Conservation (phyloP, 1,284 basidiomycete genomes). For the Paramarasmius palmivorus region DNA sequence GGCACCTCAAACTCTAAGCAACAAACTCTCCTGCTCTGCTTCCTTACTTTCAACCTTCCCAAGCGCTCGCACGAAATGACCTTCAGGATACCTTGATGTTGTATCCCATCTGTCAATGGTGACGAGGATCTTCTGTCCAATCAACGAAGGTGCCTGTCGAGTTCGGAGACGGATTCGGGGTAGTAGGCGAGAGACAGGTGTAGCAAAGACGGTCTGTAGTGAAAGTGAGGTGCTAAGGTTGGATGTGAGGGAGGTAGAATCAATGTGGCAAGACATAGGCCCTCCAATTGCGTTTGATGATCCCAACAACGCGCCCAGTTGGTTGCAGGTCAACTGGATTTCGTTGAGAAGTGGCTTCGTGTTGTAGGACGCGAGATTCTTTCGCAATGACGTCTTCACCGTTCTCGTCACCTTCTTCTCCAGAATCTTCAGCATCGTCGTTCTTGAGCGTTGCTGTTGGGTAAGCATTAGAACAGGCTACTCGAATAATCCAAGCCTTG, state of each 20-base stretch:
- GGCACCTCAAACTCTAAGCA: constrained; percentile 97
- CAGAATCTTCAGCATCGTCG: constrained; percentile 85
- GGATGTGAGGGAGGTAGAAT: constrained; percentile 84
- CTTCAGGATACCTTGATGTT: constrained; percentile 92
- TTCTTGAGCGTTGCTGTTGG: constrained; percentile 77
- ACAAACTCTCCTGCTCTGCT: constrained; percentile 92
- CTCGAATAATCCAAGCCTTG: constrained; percentile 10
- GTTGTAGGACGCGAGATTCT: constrained; percentile 50
- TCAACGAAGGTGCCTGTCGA: constrained; percentile 85
- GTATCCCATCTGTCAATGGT: constrained; percentile 92
- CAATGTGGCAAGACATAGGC: constrained; percentile 97
- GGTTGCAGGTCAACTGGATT: constrained; percentile 68
- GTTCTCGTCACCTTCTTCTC: constrained; percentile 40
- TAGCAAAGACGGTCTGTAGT: constrained; percentile 92
- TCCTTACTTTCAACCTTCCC: constrained; percentile 94
- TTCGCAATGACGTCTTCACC: constrained; percentile 54
- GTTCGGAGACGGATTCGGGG: constrained; percentile 95
- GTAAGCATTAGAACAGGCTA: constrained; percentile 5
- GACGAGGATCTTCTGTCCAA: constrained; percentile 95
- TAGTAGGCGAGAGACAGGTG: constrained; percentile 88
- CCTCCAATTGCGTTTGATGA: constrained; percentile 95
- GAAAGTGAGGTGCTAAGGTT: constrained; percentile 80
- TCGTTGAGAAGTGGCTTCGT: constrained; percentile 39
- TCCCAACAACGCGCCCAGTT: constrained; percentile 89
- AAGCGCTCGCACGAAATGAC: constrained; percentile 93